These are phyloP conservation scores for Lathyrus tuberosus DNA, from an alignment of 306 rosid genomes.

Conservation along the genomic window DNA sequence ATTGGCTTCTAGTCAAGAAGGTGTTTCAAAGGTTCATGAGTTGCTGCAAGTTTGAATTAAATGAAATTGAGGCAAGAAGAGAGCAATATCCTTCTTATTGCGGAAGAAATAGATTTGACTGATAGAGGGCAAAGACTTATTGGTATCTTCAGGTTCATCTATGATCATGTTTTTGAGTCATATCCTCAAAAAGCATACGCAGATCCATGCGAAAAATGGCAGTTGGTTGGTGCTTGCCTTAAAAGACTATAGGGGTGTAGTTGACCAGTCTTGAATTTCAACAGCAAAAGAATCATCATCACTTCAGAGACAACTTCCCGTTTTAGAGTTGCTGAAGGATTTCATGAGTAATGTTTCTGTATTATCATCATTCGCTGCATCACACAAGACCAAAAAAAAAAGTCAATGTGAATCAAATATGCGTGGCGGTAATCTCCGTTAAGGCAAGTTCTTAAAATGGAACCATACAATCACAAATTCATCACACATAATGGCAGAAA, in stretches of 20 bases:
- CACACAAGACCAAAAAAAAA: too few relatives aligned
- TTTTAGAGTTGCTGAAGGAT: conserved; percentile 90
- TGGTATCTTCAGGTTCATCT: conserved; percentile 90
- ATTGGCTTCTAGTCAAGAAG: too few relatives aligned
- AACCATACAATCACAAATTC: too few relatives aligned
- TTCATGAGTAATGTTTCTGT: too few relatives aligned
- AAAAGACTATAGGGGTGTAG: conserved; percentile 70
- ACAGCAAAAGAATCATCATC: conserved; percentile 64
- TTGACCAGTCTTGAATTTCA: conserved; percentile 68
- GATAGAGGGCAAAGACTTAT: conserved; percentile 96
- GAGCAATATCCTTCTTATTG: conserved; percentile 96
- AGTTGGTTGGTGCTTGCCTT: conserved; percentile 88
- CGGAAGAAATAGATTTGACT: conserved; percentile 85
- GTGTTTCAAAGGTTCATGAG: conserved; percentile 98
- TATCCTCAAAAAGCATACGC: conserved; percentile 96
- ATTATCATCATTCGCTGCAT: too few relatives aligned
- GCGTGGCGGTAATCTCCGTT: too few relatives aligned
- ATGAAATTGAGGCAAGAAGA: conserved; percentile 95
- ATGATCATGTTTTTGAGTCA: conserved; percentile 96
- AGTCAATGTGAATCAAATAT: too few relatives aligned
- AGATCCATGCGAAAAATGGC: conserved; percentile 92
- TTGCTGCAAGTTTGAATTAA: conserved; percentile 95
- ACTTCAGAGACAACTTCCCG: conserved; percentile 83
- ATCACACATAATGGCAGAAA: too few relatives aligned
- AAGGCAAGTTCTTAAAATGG: too few relatives aligned